Base-by-base conservation (phyloP, 305 asterid genomes). In the Fraxinus platypoda region DNA sequence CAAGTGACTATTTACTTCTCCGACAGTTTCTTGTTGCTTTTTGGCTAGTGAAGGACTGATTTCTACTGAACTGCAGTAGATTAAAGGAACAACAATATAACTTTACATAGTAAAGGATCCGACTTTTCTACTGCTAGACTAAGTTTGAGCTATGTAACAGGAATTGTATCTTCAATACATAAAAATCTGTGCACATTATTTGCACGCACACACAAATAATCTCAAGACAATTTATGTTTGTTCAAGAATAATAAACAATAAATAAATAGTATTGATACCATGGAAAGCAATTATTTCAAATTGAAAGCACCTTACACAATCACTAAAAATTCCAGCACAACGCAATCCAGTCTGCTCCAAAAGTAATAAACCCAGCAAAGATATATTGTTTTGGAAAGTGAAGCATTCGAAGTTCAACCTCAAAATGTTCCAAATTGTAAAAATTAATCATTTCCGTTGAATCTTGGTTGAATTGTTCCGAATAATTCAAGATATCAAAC, bases 31-130 rank as follows among this genome's bases (percentile, higher is more conserved):
- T 70, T 89, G 85, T 84, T 94, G 99, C 86, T 92, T 97, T 88
- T 91, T 87, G 78, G 98, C 98, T 80, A 97, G 97, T 64, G 98
- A 87, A 81, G 97, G 83, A 88, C 99, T 97, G 89, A 97, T 97
- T 88, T 97, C 99, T 52, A 97, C 98, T 62, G 98, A 97, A 81
- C 98, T 97, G 94, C 85, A 88, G 85, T 57, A 81, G 82, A 78
- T 81, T 46, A 80, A 78, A 70, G 7, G 46, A 17, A 52, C 8
- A 0, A 52, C 19, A 17, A 52, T 17, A 52, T 17, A 13, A 52
- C 62, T 52, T 52, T 52, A 17, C 62, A 52, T 4, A 4, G 2
- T 52, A 52, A 52, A 52, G 62, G 62, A 52, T 52, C 21, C 8
- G 62, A 3, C 62, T 17, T 52, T 52, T 15, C 0, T 15, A 15